phyloP scores from a whole-genome alignment of 1,139 yeast genomes.

The Nakaseomyces sp. region DNA sequence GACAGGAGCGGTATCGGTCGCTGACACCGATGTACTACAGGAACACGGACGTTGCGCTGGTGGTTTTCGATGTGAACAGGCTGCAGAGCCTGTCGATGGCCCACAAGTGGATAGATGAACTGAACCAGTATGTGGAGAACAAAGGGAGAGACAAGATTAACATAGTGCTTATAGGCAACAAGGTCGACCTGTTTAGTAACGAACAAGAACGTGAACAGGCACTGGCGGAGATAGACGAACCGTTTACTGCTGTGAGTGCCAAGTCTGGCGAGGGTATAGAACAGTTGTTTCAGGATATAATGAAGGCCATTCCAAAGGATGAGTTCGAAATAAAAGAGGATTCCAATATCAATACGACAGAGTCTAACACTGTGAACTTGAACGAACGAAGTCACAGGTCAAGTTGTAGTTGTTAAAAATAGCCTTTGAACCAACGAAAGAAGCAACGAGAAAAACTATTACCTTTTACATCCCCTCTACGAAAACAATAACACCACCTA shows the following conservation, averaged over 20 bases:
- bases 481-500: not conserved
- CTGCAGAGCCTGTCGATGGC: slow-evolving; percentile 72
- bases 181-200: slow-evolving; percentile 49
- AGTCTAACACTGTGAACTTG: slow-evolving; percentile 4
- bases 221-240: slow-evolving; percentile 49
- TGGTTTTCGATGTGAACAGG: slow-evolving; percentile 63
- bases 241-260: slow-evolving; percentile 84
- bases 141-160: slow-evolving; percentile 50
- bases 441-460: too few relatives aligned
- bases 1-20: slow-evolving; percentile 73
- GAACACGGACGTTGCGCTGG: slow-evolving; percentile 73
- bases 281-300: slow-evolving; percentile 71
- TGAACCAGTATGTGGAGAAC: slow-evolving; percentile 70
- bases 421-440: too few relatives aligned
- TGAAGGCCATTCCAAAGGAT: slow-evolving; percentile 56
- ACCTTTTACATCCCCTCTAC: not conserved
- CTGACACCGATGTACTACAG: slow-evolving; percentile 83
- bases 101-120: slow-evolving; percentile 88
- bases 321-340: slow-evolving; percentile 11
- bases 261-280: slow-evolving; percentile 77
- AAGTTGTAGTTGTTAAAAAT: slow-evolving; percentile 6
- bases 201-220: slow-evolving; percentile 5
- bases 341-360: not conserved
- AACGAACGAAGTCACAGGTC: not conserved
- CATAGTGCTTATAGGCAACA: slow-evolving; percentile 75